These are phyloP conservation scores for Moricandia arvensis DNA, from an alignment of 345 rosid genomes.

Conservation along the genomic window DNA sequence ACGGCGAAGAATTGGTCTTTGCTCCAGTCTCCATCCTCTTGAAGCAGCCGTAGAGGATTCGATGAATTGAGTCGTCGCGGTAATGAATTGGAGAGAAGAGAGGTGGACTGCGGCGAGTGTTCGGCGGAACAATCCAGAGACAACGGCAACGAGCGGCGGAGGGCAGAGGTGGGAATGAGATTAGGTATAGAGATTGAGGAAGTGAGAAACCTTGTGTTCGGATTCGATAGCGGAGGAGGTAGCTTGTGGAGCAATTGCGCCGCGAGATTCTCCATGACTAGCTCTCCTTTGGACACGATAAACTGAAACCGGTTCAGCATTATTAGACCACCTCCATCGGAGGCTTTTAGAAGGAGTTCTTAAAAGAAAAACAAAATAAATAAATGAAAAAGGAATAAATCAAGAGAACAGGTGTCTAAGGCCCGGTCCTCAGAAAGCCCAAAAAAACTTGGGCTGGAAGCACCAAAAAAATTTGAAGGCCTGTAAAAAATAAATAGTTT, in stretches of 20 bases:
- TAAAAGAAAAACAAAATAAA: too few species aligned
- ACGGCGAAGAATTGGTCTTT: conserved; percentile 61
- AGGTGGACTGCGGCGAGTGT: conserved; percentile 35
- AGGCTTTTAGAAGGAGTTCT: too few species aligned
- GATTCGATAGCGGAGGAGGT: conserved; percentile 26
- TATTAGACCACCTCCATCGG: too few species aligned
- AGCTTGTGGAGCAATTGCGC: conserved; percentile 25
- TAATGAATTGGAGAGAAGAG: conserved; percentile 46
- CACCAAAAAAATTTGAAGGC: too few species aligned
- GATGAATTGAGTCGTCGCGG: conserved; percentile 42
- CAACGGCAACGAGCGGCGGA: conserved; percentile 20
- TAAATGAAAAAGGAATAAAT: too few species aligned
- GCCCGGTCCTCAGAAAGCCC: too few species aligned
- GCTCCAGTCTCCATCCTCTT: conserved; percentile 66
- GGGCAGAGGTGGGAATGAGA: conserved; percentile 12
- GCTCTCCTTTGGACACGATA: too few species aligned
- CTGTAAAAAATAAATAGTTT: too few species aligned
- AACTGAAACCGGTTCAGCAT: too few species aligned
- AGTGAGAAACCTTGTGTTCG: conserved; percentile 1
- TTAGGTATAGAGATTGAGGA: conserved; percentile 12
- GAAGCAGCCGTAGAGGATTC: conserved; percentile 50
- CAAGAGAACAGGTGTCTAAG: too few species aligned
- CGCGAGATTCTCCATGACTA: conserved; percentile 31
- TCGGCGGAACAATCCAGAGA: conserved; percentile 1
- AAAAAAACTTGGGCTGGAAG: too few species aligned